Evolutionary conservation across 306 rosid genomes (phyloP).

Genomic region (Phaseolus lunatus): DNA sequence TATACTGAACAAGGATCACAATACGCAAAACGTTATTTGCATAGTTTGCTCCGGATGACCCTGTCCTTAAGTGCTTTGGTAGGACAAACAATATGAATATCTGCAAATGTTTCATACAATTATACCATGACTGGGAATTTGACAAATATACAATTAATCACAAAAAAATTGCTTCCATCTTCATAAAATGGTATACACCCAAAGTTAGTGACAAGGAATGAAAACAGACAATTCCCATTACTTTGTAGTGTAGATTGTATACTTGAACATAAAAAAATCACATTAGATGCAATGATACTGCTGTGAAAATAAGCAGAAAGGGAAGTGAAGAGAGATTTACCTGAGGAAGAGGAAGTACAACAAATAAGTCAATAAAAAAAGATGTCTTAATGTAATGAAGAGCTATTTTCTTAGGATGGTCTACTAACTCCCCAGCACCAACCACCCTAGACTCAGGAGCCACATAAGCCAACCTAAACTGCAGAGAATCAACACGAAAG

Average conservation of each 20-base stretch:
- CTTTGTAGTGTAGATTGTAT: background rate
- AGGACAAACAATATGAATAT: slow-evolving; percentile 63
- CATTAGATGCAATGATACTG: background rate
- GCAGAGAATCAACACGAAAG: slow-evolving; percentile 42
- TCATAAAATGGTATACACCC: background rate
- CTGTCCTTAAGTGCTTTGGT: slow-evolving; percentile 51
- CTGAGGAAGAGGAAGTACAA: slow-evolving; percentile 88
- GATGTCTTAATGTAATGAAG: slow-evolving; percentile 63
- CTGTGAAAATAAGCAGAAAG: background rate
- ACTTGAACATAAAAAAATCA: background rate
- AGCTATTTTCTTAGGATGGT: slow-evolving; percentile 82
- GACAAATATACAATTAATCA: background rate
- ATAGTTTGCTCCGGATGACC: slow-evolving; percentile 69
- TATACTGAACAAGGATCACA: slow-evolving; percentile 67
- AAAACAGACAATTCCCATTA: background rate
- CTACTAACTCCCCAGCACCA: slow-evolving; percentile 92
- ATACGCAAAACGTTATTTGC: slow-evolving; percentile 69
- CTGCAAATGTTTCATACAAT: slow-evolving; percentile 58
- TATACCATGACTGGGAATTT: background rate
- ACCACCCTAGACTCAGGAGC: slow-evolving; percentile 85
- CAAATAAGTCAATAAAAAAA: slow-evolving; percentile 69
- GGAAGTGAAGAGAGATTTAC: slow-evolving; percentile 47
- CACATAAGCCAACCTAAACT: slow-evolving; percentile 96
- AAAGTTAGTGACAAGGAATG: slow-evolving; percentile 1
- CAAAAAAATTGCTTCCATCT: slow-evolving; percentile 22